Conservation (phyloP, 108 stramenopile species). For the Pseudonitzschia multiseries region DNA sequence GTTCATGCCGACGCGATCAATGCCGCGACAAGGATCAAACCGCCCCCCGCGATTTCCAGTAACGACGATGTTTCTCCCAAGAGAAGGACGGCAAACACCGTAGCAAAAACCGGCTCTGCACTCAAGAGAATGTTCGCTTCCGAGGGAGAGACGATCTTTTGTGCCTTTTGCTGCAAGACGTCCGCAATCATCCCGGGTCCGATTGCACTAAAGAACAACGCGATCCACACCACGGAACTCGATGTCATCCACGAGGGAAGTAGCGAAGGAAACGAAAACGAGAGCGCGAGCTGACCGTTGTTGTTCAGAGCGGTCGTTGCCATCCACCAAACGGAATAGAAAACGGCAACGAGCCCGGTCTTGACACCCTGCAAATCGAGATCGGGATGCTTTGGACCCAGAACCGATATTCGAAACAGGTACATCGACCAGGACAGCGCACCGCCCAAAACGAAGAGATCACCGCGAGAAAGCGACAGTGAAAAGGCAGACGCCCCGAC, state of each 20-base stretch:
- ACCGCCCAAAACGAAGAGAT: conserved; percentile 56
- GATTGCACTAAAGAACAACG: conserved; percentile 52
- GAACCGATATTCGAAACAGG: conserved; percentile 50
- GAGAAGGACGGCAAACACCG: conserved; percentile 45
- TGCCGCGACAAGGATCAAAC: conserved; percentile 50
- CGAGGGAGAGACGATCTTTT: conserved; percentile 39
- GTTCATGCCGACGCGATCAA: conserved; percentile 31
- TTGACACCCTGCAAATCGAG: conserved; percentile 63
- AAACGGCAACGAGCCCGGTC: conserved; percentile 44
- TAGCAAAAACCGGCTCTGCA: conserved; percentile 62
- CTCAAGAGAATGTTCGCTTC: conserved; percentile 62
- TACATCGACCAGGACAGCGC: conserved; percentile 67
- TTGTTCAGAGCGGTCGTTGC: background rate
- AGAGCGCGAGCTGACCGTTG: background rate
- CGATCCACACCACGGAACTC: conserved; percentile 38
- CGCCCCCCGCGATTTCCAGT: conserved; percentile 49
- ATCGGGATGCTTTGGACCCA: conserved; percentile 43
- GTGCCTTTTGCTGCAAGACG: conserved; percentile 61
- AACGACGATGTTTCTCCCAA: conserved; percentile 51
- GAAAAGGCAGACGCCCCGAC: conserved; percentile 8
- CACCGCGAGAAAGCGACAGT: conserved; percentile 43
- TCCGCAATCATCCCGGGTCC: conserved; percentile 67
- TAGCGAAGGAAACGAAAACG: conserved; percentile 17
- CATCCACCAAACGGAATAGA: conserved; percentile 57
- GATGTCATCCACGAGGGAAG: conserved; percentile 44